Evolutionary conservation across 306 rosid genomes (phyloP).

Genomic region (Erythrophleum fordii): DNA sequence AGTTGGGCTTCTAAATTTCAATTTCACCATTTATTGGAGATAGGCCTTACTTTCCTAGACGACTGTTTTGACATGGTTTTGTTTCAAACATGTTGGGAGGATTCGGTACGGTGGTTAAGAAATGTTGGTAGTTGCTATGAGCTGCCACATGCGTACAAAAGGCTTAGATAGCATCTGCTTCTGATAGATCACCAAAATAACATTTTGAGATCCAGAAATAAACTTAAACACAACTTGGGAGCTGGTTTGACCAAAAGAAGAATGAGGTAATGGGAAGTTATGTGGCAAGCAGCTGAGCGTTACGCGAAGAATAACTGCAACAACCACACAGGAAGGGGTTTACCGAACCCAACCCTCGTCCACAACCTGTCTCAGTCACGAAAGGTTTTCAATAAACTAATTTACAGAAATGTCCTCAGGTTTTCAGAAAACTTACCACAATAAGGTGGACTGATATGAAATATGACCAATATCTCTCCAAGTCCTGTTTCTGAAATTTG

Average conservation of each 20-base stretch:
- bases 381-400: slow-evolving; percentile 24
- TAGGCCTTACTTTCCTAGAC: not conserved
- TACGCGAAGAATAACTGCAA: slow-evolving; percentile 45
- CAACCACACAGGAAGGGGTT: slow-evolving; percentile 51
- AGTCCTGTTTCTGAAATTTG: not conserved
- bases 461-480: too few relatives aligned
- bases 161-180: slow-evolving; percentile 15
- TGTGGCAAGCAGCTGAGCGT: slow-evolving; percentile 36
- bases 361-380: slow-evolving; percentile 8
- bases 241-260: slow-evolving; percentile 17
- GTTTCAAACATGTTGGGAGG: slow-evolving; percentile 36
- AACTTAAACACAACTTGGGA: not conserved
- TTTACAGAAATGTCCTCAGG: slow-evolving; percentile 26
- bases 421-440: not conserved
- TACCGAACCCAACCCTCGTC: slow-evolving; percentile 47
- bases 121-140: slow-evolving; percentile 28
- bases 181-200: slow-evolving; percentile 24
- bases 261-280: not conserved
- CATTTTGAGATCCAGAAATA: not conserved
- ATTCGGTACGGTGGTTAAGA: slow-evolving; percentile 67
- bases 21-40: not conserved
- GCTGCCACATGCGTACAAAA: slow-evolving; percentile 34
- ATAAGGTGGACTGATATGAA: too few relatives aligned
- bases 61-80: slow-evolving; percentile 19
- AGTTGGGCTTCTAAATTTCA: not conserved